Conservation (phyloP, 305 asterid genomes). For the Solanum hybrid region DNA sequence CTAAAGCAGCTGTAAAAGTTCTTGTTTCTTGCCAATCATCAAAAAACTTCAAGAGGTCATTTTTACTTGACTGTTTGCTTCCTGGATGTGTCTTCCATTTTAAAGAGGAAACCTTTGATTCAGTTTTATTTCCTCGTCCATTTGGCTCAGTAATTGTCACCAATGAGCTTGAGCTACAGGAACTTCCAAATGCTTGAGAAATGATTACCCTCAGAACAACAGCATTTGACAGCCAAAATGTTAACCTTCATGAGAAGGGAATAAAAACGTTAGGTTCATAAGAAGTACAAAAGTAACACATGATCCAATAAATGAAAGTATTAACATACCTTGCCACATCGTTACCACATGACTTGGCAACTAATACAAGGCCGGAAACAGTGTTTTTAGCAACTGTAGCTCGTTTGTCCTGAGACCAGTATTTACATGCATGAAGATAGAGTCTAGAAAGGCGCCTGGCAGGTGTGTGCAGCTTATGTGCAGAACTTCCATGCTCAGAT, state of each 20-base stretch:
- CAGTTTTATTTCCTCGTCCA: conserved; percentile 26
- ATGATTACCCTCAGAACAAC: conserved; percentile 77
- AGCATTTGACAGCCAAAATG: conserved; percentile 83
- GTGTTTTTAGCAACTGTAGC: conserved; percentile 80
- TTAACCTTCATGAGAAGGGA: conserved; percentile 35
- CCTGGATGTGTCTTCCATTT: conserved; percentile 33
- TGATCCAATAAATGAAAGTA: conserved; percentile 6
- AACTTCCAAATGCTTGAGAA: conserved; percentile 69
- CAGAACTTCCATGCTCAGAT: conserved; percentile 89
- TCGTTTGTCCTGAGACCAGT: conserved; percentile 69
- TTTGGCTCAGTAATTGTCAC: conserved; percentile 30
- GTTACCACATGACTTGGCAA: conserved; percentile 83
- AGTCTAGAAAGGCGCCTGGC: conserved; percentile 88
- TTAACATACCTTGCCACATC: conserved; percentile 74
- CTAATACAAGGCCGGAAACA: conserved; percentile 71
- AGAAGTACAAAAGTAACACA: background rate
- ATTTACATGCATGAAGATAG: conserved; percentile 72
- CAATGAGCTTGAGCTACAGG: conserved; percentile 51
- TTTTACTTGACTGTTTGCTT: conserved; percentile 33
- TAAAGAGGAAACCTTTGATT: conserved; percentile 22
- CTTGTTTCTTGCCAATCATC: conserved; percentile 95
- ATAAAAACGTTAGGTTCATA: conserved; percentile 1
- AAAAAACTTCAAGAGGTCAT: conserved; percentile 40
- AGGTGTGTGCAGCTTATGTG: conserved; percentile 92
- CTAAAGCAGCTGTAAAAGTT: conserved; percentile 72